Evolutionary conservation across 345 rosid species (phyloP), one percentile per base, ranked within the genome.

Genomic region (Turnera subulata): DNA sequence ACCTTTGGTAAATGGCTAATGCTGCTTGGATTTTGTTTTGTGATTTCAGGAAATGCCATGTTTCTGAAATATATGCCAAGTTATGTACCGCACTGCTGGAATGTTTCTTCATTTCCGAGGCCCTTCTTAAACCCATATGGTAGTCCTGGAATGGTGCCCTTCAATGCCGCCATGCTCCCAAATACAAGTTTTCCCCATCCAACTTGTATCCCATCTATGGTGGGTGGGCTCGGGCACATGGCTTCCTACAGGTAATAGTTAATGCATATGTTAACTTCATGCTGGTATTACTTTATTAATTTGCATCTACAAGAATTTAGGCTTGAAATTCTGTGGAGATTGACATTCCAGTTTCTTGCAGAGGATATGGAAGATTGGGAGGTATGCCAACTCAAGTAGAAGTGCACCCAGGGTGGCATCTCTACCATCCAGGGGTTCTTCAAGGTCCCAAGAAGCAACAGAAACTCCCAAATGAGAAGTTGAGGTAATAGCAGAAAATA

Each of bases 71-170:
- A 62, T 56, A 37, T 68, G 61, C 61, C 66, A n/a, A 56, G 62
- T 58, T 68, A 58, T 48, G 20, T 46, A 25, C 35, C 69, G 38
- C 75, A 74, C 14, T 73, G 22, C 59, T 76, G 79, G 78, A 70
- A 73, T 53, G 73, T 67, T 37, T 25, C 56, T 42, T 59, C 61
- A 1, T 61, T 64, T 46, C 59, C 55, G 26, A 50, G 71, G 50
- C 74, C 71, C 24, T 73, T 65, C 48, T 50, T 47, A 23, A 68
- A 61, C 58, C 69, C 68, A 22, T 70, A 59, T 67, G 53, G 67
- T 46, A 60, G 54, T 63, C 61, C 64, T 25, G 77, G 54, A 46
- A 55, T 73, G 72, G 54, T 58, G 56, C 75, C 76, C 59, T 73
- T 64, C 32, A 61, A 58, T 67, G 19, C 73, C 11, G 38, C 68